Evolutionary conservation across 2,329 filamentous ascomycete species (phyloP).

Genomic region (Monosporascus sp.): DNA sequence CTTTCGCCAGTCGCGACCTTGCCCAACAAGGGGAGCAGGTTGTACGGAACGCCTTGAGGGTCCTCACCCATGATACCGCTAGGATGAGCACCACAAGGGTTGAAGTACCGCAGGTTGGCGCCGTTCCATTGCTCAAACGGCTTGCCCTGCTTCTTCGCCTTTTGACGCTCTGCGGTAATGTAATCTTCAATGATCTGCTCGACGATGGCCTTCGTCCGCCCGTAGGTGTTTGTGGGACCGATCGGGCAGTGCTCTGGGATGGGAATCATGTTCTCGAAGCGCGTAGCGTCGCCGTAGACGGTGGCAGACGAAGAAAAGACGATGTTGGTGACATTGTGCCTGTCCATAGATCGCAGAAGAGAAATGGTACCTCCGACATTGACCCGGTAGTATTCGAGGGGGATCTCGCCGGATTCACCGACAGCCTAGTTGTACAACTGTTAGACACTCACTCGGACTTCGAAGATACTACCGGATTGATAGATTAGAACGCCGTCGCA

Average conservation of each 20-base stretch:
- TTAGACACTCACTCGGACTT: constrained; percentile 6
- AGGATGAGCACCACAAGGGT: constrained; percentile 91
- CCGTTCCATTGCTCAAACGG: constrained; percentile 82
- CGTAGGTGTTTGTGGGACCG: constrained; percentile 95
- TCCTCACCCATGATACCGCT: constrained; percentile 98
- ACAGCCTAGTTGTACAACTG: constrained; percentile 62
- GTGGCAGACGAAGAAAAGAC: constrained; percentile 98
- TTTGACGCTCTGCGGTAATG: constrained; percentile 79
- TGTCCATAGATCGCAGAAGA: constrained; percentile 80
- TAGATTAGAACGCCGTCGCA: background rate
- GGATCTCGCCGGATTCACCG: constrained; percentile 88
- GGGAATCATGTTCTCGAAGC: constrained; percentile 96
- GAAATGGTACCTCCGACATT: constrained; percentile 91
- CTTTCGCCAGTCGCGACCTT: constrained; percentile 94
- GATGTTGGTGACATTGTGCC: constrained; percentile 89
- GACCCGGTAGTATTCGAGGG: constrained; percentile 95
- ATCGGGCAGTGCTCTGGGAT: constrained; percentile 97
- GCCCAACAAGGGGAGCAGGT: constrained; percentile 86
- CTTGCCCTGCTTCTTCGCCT: constrained; percentile 74
- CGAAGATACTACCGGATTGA: too few relatives aligned
- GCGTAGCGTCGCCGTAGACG: constrained; percentile 95
- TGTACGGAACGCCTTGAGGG: constrained; percentile 91
- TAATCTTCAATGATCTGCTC: constrained; percentile 90
- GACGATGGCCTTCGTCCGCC: constrained; percentile 89
- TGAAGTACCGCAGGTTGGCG: constrained; percentile 93